Evolutionary conservation across 2,329 filamentous ascomycete genomes (phyloP).

Genomic region (Escovopsis sp.): DNA sequence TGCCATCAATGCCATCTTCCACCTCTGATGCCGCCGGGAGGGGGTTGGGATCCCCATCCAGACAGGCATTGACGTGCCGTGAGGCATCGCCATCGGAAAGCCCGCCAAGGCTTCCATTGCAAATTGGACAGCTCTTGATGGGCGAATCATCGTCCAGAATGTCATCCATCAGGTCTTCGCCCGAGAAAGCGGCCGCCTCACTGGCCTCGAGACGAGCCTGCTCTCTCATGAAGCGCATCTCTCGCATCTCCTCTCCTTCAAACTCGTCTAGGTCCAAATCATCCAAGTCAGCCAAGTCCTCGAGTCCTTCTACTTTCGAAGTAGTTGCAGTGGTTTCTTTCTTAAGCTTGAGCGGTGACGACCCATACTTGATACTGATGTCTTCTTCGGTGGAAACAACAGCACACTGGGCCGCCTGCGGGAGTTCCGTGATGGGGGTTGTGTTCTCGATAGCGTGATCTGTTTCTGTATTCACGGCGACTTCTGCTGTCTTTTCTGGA

Average conservation of each 20-base stretch:
- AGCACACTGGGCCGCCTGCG: not conserved
- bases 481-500: too few relatives aligned
- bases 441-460: too few relatives aligned
- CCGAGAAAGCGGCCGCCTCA: conserved; percentile 27
- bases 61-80: conserved; percentile 79
- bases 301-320: conserved; percentile 22
- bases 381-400: not conserved
- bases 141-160: conserved; percentile 15
- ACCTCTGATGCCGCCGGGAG: too few relatives aligned
- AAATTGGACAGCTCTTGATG: conserved; percentile 56
- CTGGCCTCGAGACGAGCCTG: conserved; percentile 52
- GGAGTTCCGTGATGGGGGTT: not conserved
- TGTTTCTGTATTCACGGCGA: too few relatives aligned
- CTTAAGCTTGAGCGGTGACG: conserved; percentile 14
- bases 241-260: conserved; percentile 49
- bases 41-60: conserved; percentile 64
- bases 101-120: conserved; percentile 46
- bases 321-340: conserved; percentile 16
- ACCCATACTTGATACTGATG: conserved; percentile 4
- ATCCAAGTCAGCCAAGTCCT: conserved; percentile 30
- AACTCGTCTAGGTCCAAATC: conserved; percentile 36
- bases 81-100: conserved; percentile 52
- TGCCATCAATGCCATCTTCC: conserved; percentile 8
- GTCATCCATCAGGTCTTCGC: conserved; percentile 20
- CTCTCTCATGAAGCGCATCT: conserved; percentile 59